Evolutionary conservation across 257 asterid genomes (phyloP).

Genomic region (Nicotiana benthamiana): DNA sequence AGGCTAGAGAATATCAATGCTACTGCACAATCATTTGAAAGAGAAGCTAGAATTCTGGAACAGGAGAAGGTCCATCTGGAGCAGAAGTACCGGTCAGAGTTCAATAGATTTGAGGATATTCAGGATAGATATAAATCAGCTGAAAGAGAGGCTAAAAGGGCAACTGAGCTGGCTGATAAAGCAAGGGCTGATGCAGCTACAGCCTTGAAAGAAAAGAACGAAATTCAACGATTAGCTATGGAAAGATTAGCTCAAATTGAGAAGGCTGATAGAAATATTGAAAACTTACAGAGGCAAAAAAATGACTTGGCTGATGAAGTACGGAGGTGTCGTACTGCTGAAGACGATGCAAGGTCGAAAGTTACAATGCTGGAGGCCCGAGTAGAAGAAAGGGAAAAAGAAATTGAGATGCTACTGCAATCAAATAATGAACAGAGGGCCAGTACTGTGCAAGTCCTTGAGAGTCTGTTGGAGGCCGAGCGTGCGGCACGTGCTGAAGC

Average conservation of each 20-base stretch:
- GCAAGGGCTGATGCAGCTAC: conserved; percentile 87
- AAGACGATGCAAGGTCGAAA: conserved; percentile 60
- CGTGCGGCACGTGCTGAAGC: conserved; percentile 88
- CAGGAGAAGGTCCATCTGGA: conserved; percentile 73
- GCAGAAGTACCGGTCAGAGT: conserved; percentile 66
- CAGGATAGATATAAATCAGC: conserved; percentile 78
- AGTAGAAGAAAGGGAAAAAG: conserved; percentile 69
- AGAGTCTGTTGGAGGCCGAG: conserved; percentile 60
- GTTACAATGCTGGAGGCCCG: conserved; percentile 60
- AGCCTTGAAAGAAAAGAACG: conserved; percentile 73
- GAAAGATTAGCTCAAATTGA: conserved; percentile 81
- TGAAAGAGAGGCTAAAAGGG: conserved; percentile 78
- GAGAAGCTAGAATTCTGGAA: conserved; percentile 67
- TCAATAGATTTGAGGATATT: conserved; percentile 62
- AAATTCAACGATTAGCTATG: conserved; percentile 64
- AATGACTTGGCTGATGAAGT: conserved; percentile 49
- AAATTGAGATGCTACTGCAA: conserved; percentile 58
- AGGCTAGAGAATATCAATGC: conserved; percentile 54
- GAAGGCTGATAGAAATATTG: conserved; percentile 64
- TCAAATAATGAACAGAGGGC: conserved; percentile 69
- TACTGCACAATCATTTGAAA: conserved; percentile 60
- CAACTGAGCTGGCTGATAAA: conserved; percentile 77
- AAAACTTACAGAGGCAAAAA: conserved; percentile 60
- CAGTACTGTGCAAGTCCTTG: conserved; percentile 66
- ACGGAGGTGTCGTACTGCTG: conserved; percentile 50